phyloP scores from a whole-genome alignment of 2,329 filamentous ascomycete genomes.

The Exophiala spinifera region DNA sequence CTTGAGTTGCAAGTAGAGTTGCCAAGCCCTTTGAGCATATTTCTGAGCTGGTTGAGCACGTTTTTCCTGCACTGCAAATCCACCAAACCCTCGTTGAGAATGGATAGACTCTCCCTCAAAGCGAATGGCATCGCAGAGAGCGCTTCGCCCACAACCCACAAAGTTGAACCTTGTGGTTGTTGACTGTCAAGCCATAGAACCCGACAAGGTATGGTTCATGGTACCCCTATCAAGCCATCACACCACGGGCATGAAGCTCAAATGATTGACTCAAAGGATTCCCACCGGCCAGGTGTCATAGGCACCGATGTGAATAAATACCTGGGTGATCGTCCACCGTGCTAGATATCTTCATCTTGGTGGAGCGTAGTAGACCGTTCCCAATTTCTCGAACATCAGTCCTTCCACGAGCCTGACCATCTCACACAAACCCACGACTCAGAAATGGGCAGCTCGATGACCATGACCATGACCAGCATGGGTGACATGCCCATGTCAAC shows the following conservation, averaged over 20 bases:
- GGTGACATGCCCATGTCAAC: slow-evolving; percentile 9
- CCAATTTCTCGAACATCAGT: too few relatives aligned
- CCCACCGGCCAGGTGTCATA: too few relatives aligned
- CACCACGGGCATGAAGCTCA: too few relatives aligned
- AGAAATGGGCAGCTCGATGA: background rate
- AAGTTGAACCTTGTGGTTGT: background rate
- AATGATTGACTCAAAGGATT: too few relatives aligned
- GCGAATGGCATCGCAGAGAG: background rate
- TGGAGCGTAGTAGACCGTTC: too few relatives aligned
- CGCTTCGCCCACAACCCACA: too few relatives aligned
- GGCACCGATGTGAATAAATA: too few relatives aligned
- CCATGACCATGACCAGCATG: slow-evolving; percentile 16
- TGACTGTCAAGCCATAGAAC: background rate
- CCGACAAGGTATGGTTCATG: background rate
- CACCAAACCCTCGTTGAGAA: background rate
- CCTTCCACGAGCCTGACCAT: too few relatives aligned
- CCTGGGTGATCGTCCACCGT: too few relatives aligned
- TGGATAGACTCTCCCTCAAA: background rate
- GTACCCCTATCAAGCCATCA: too few relatives aligned
- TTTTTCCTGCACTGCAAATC: slow-evolving; percentile 6
- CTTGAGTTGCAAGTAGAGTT: background rate
- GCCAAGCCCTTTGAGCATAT: slow-evolving; percentile 23
- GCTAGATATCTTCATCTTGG: too few relatives aligned
- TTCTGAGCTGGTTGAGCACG: slow-evolving; percentile 19
- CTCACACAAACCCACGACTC: too few relatives aligned